A percentile compares a stretch with the other conserved stretches of the same genome.
Evolutionary conservation across 2,329 filamentous ascomycete species (phyloP).

Genomic region (Phyllosticta paracitricarpa): DNA sequence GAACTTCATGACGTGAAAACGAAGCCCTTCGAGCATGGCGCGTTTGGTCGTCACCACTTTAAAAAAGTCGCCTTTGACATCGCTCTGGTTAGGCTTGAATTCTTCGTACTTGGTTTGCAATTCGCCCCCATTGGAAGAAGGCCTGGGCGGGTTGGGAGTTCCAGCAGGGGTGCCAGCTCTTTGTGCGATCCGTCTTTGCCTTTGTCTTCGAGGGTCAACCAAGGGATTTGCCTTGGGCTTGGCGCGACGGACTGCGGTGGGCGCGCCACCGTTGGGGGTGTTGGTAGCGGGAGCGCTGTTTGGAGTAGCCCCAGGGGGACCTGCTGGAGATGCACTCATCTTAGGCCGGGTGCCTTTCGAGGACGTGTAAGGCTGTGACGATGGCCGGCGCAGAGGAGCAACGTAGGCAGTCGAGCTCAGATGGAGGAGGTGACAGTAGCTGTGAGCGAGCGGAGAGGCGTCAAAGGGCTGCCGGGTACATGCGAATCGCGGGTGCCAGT

Average conservation of each 20-base stretch:
- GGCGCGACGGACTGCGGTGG: constrained; percentile 22
- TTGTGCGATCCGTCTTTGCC: constrained; percentile 5
- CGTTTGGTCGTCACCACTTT: constrained; percentile 51
- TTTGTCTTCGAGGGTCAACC: constrained; percentile 11
- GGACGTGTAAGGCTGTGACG: not conserved
- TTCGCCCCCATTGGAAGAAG: constrained; percentile 1
- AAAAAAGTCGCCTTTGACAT: not conserved
- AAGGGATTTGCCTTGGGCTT: constrained; percentile 27
- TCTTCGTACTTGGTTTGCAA: constrained; percentile 1
- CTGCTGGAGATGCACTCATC: constrained; percentile 17
- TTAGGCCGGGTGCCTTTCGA: not conserved
- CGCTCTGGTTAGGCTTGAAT: not conserved
- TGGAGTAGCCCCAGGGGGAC: constrained; percentile 20
- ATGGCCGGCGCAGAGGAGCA: not conserved
- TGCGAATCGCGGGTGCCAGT: not conserved
- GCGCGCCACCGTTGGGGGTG: constrained; percentile 25
- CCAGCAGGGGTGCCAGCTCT: not conserved
- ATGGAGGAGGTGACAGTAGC: not conserved
- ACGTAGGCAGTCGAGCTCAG: not conserved
- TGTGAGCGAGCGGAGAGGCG: not conserved
- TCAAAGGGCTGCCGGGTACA: not conserved
- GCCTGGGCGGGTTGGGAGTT: not conserved
- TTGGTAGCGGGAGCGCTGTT: constrained; percentile 8
- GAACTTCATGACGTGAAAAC: constrained; percentile 82
- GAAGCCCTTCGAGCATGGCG: constrained; percentile 65